Base-by-base conservation (phyloP, 1,284 basidiomycete genomes). In the Spongiforma sp. region DNA sequence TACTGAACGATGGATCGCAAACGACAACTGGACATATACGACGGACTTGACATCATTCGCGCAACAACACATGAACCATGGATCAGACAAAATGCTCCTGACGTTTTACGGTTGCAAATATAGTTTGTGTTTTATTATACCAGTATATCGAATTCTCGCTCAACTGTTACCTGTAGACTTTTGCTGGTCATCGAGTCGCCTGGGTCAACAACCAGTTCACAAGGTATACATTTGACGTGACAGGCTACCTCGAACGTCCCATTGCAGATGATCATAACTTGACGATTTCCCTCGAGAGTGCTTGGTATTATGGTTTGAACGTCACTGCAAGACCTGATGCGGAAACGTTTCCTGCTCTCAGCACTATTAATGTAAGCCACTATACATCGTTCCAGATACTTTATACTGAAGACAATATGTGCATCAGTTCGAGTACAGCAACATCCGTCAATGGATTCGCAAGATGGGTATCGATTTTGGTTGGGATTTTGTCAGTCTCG, bases 81-180 rank as follows among this genome's bases (percentile, higher is more conserved):
- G 67, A 6, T 65, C 70, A 9, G 71, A 77, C n/a, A 56, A 26
- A 57, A 78, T 81, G 5, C 73, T 87, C 28, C 77, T 89, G 17
- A 81, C 86, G 11, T 87, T 88, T 70, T 83, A 86, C 60, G 87
- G 86, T 88, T 54, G 84, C 86, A 8, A 86, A 85, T 60, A 84
- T 89, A 58, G 78, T 79, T 37, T 33, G 73, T 65, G 36, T 43
- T 36, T 11, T 26, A 21, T 15, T 21, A 12, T 10, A 36, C 6
- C 33, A 12, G 32, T 6, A 21, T 15, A 14, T 15, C 46, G 30
- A 30, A 46, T 61, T 57, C 11, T 55, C 32, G 15, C 39, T 11
- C 14, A 15, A 28, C 61, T 32, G 50, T 34, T 37, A 5, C 12
- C 4, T 46, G 48, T 60, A 87, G 85, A 84, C 81, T 9, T 73